A percentile compares a stretch with the other conserved stretches of the same genome.
phyloP scores from a whole-genome alignment of 176 grass and related monocot species.

The Dendrocalamus sinicus region DNA sequence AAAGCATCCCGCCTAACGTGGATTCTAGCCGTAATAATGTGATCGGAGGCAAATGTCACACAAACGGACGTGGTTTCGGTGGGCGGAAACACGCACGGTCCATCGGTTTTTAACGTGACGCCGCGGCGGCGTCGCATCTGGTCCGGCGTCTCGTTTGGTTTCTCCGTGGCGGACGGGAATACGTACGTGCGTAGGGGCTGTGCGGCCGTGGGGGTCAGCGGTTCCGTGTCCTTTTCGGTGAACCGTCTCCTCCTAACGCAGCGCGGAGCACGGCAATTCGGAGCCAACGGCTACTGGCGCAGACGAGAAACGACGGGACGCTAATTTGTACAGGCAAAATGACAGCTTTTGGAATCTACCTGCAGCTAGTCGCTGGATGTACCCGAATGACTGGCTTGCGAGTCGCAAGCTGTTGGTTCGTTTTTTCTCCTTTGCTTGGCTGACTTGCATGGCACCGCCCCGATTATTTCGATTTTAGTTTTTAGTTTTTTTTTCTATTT shows the following conservation, averaged over 20 bases:
- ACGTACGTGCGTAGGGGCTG: not conserved
- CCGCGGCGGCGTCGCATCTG: not conserved
- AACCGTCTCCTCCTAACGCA: not conserved
- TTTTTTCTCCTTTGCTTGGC: not conserved
- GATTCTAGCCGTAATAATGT: too few relatives aligned
- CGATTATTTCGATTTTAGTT: too few relatives aligned
- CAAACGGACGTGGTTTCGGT: too few relatives aligned
- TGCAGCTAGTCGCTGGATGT: not conserved
- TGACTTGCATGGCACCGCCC: not conserved
- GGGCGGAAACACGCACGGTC: not conserved
- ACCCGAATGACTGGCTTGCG: not conserved
- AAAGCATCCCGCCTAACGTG: too few relatives aligned
- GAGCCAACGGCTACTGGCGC: constrained; percentile 24
- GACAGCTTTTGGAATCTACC: constrained; percentile 17
- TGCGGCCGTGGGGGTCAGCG: not conserved
- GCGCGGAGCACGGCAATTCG: not conserved
- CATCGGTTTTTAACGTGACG: not conserved
- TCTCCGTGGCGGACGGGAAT: not conserved
- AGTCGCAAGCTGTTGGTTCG: too few relatives aligned
- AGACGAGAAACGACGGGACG: not conserved
- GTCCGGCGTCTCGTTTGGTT: not conserved
- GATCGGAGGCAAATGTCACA: too few relatives aligned
- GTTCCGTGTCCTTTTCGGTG: not conserved
- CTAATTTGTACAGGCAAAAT: not conserved
- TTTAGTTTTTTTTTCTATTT: too few relatives aligned